Evolutionary conservation across 2,329 filamentous ascomycete species (phyloP).

Genomic region (Rhynchosporium graminicola): DNA sequence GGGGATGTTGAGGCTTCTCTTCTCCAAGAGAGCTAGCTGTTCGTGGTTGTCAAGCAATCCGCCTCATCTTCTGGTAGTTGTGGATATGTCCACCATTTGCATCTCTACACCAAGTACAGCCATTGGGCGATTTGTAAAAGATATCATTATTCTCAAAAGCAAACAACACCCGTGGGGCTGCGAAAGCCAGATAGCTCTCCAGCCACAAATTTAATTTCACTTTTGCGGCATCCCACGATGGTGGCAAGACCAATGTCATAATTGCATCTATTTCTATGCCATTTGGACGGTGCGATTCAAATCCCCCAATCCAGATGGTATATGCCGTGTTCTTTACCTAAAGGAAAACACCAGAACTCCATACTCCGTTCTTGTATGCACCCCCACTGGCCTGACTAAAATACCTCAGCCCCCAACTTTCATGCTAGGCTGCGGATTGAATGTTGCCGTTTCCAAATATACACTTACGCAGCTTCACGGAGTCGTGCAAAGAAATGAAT

Average conservation of each 20-base stretch:
- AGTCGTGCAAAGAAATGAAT: neutral
- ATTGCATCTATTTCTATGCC: neutral
- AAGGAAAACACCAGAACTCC: neutral
- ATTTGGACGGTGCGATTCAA: neutral
- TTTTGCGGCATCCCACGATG: neutral
- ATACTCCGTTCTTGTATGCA: neutral
- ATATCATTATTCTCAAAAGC: neutral
- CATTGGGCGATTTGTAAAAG: neutral
- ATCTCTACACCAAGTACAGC: neutral
- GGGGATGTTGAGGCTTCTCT: too few relatives aligned
- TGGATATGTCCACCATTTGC: neutral
- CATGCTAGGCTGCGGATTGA: slow-evolving; percentile 2
- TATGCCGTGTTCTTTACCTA: neutral
- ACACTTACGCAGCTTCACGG: neutral
- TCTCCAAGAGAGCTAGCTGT: too few relatives aligned
- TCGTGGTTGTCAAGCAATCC: neutral
- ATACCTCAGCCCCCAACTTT: slow-evolving; percentile 6
- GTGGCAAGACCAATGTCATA: neutral
- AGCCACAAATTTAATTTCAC: neutral
- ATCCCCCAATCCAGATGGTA: slow-evolving; percentile 1
- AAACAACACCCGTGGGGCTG: neutral
- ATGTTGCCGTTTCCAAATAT: neutral
- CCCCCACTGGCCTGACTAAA: neutral
- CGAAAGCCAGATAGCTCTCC: neutral
- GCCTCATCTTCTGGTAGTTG: neutral